Evolutionary conservation across 169 alveolate species (phyloP).

Genomic region (Eimeria tenella): DNA sequence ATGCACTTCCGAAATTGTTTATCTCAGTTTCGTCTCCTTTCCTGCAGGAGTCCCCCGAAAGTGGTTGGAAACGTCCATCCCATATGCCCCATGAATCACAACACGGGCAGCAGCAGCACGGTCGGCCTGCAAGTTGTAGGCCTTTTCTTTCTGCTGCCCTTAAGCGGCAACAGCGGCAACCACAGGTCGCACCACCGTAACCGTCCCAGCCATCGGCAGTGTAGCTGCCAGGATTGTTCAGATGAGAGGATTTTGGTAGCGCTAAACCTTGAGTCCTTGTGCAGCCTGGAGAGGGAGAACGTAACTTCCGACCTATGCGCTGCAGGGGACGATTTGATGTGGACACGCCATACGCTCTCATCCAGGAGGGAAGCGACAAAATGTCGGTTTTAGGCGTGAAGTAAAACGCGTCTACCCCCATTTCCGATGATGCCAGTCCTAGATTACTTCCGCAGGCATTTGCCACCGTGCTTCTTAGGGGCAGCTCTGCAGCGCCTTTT

Average conservation of each 20-base stretch:
- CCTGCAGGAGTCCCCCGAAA: background rate
- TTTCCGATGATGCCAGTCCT: background rate
- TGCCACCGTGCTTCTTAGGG: background rate
- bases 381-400: background rate
- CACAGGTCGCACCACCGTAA: background rate
- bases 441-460: background rate
- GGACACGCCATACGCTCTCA: constrained; percentile 56
- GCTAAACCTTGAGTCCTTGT: background rate
- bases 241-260: too few relatives aligned
- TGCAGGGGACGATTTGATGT: background rate
- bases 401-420: background rate
- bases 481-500: background rate
- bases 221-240: too few relatives aligned
- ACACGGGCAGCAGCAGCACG: constrained; percentile 63
- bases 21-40: background rate
- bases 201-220: background rate
- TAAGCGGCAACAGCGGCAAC: constrained; percentile 66
- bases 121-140: background rate
- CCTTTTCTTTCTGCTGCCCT: background rate
- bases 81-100: background rate
- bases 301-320: background rate
- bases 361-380: constrained; percentile 47
- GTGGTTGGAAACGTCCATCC: background rate
- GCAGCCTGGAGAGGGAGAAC: background rate
- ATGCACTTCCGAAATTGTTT: background rate